Conservation (phyloP, 352 stramenopile species). For the Phytophthora nicotianae region DNA sequence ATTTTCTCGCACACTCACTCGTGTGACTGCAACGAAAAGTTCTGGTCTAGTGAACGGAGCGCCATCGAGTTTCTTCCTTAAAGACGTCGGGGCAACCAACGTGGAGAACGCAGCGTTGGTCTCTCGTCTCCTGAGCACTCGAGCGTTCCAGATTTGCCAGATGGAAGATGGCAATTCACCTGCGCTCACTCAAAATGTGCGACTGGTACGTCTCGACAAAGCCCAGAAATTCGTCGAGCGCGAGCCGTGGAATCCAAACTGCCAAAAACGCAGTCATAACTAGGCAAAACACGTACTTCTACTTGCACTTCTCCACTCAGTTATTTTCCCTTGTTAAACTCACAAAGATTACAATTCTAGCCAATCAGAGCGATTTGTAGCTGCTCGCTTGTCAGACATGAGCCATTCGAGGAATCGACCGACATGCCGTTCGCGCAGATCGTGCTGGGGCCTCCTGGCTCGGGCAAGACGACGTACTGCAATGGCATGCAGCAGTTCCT, state of each 20-base stretch:
- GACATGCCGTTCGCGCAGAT: conserved; percentile 81
- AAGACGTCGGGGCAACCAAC: conserved; percentile 69
- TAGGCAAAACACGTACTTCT: conserved; percentile 1
- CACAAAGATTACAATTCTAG: not conserved
- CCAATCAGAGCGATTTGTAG: conserved; percentile 6
- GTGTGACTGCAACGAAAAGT: conserved; percentile 48
- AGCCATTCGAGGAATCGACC: conserved; percentile 4
- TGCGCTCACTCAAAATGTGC: conserved; percentile 84
- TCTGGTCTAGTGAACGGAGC: conserved; percentile 31
- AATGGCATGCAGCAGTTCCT: conserved; percentile 97
- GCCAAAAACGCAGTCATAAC: conserved; percentile 19
- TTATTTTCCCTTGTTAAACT: conserved; percentile 2
- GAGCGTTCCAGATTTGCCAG: conserved; percentile 86
- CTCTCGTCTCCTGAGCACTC: conserved; percentile 71
- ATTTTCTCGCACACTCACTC: conserved; percentile 49
- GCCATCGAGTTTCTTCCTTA: conserved; percentile 74
- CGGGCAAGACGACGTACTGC: conserved; percentile 99
- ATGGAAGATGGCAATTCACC: conserved; percentile 80
- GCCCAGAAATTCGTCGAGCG: conserved; percentile 17
- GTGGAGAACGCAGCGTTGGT: conserved; percentile 73
- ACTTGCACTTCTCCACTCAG: not conserved
- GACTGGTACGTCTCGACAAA: conserved; percentile 64
- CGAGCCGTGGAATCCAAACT: conserved; percentile 50
- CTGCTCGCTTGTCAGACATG: conserved; percentile 3
- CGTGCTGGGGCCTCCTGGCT: conserved; percentile 77